These are phyloP conservation scores for Aquilaria malaccensis DNA, from an alignment of 345 rosid genomes.

Conservation along the genomic window DNA sequence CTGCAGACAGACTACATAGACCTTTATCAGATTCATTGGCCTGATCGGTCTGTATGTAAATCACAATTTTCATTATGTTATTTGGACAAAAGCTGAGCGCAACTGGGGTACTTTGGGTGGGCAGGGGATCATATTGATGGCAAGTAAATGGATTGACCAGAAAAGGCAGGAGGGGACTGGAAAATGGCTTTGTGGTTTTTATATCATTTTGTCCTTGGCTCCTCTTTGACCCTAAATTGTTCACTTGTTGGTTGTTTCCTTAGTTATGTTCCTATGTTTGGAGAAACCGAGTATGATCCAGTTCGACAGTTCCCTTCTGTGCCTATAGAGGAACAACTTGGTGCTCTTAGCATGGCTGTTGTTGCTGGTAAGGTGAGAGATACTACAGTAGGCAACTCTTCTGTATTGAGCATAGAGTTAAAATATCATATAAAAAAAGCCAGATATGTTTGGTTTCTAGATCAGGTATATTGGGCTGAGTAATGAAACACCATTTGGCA, in stretches of 20 bases:
- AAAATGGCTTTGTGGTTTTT: too few species aligned
- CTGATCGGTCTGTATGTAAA: constrained; percentile 65
- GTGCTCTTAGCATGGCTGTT: constrained; percentile 45
- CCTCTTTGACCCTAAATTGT: neutral
- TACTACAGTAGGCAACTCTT: neutral
- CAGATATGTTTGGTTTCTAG: constrained; percentile 20
- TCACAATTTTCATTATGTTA: constrained; percentile 12
- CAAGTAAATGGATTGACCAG: neutral
- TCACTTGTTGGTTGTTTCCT: constrained; percentile 11
- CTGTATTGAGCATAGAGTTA: too few species aligned
- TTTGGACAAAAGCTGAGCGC: neutral
- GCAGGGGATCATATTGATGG: neutral
- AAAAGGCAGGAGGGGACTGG: too few species aligned
- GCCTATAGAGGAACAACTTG: constrained; percentile 50
- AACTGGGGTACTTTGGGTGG: neutral
- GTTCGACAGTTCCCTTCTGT: constrained; percentile 32
- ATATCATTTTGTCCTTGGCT: too few species aligned
- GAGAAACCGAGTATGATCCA: constrained; percentile 48
- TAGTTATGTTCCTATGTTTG: constrained; percentile 61
- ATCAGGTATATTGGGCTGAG: constrained; percentile 53
- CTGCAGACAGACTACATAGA: constrained; percentile 48
- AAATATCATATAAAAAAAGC: neutral
- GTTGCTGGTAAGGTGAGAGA: constrained; percentile 41
- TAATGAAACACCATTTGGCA: constrained; percentile 60
- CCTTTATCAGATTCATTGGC: constrained; percentile 65